Base-by-base conservation (phyloP, 495 filamentous ascomycete species). In the Aspergillus cristatus region DNA sequence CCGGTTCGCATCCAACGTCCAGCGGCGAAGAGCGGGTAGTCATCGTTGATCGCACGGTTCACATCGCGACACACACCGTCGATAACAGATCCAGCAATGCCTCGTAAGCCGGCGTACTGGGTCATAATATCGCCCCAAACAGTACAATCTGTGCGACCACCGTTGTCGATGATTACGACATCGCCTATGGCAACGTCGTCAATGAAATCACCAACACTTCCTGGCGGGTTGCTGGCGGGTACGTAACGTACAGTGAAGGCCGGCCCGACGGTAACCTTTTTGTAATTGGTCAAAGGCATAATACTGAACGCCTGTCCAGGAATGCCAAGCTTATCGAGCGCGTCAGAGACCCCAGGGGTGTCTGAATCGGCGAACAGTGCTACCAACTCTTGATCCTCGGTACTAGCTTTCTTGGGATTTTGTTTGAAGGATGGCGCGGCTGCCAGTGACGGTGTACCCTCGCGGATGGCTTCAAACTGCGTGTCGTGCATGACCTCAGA, bases 91-190 rank as follows among this genome's bases (percentile, higher is more conserved):
- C 48, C 48, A 18, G 48, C 34, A 34, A 52, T 48, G 13, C 36
- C 45, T 13, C 48, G 37, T 3, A 47, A 3, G 10, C 45, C 45
- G 7, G 48, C 48, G 25, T 52, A 52, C 26, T 52, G 45, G 6
- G 48, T 52, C 45, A 52, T 52, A 11, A 48, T 47, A 37, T 48
- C 45, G 20, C 48, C 48, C 48, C 48, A 52, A 13, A 52, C 45
- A 4, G 48, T 52, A 33, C 48, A 52, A 22, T 48, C 42, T 2
- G 42, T 48, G 18, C 48, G 45, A 18, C 48, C 45, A 10, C 41
- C 39, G 29, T 52, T 52, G 29, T 48, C 48, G 18, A 52, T 47
- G 16, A 52, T 45, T 0, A 52, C 42, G 0, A 52, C 30, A 37
- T 53, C 45, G 10, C 50, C 45, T 2, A 37, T 17, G 30, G 46